Percentiles rank a stretch among this genome's conserved stretches.
Evolutionary conservation across 805 yeast species (phyloP).

Genomic region (Candida succiphila): DNA sequence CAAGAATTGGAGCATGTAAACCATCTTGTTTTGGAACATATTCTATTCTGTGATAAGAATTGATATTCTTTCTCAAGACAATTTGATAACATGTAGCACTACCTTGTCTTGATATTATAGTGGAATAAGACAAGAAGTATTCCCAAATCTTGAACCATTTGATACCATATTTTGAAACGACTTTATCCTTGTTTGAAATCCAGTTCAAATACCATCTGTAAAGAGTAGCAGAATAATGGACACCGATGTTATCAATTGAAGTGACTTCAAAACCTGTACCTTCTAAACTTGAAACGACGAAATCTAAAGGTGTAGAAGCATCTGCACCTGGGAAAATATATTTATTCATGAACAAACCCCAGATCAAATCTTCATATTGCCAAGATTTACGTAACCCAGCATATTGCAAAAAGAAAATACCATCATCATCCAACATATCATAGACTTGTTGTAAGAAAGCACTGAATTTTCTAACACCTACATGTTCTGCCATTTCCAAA

Average conservation of each 20-base stretch:
- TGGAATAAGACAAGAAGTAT: conserved; percentile 73
- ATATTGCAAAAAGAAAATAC: conserved; percentile 76
- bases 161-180: conserved; percentile 69
- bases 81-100: conserved; percentile 89
- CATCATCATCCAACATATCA: conserved; percentile 87
- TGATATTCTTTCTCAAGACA: conserved; percentile 81
- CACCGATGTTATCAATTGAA: conserved; percentile 81
- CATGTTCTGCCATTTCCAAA: conserved; percentile 94
- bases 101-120: conserved; percentile 86
- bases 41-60: conserved; percentile 74
- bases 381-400: conserved; percentile 87
- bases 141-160: conserved; percentile 95
- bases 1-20: conserved; percentile 46
- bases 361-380: conserved; percentile 89
- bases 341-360: conserved; percentile 96
- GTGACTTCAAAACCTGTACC: conserved; percentile 81
- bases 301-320: conserved; percentile 88
- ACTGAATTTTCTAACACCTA: conserved; percentile 78
- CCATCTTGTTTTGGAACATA: conserved; percentile 76
- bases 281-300: conserved; percentile 68
- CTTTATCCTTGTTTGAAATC: conserved; percentile 73
- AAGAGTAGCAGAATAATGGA: conserved; percentile 82
- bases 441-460: conserved; percentile 71
- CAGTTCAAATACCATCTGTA: conserved; percentile 96
- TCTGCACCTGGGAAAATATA: conserved; percentile 97